phyloP scores from a whole-genome alignment of 306 rosid genomes.

The Fragaria ananassa region DNA sequence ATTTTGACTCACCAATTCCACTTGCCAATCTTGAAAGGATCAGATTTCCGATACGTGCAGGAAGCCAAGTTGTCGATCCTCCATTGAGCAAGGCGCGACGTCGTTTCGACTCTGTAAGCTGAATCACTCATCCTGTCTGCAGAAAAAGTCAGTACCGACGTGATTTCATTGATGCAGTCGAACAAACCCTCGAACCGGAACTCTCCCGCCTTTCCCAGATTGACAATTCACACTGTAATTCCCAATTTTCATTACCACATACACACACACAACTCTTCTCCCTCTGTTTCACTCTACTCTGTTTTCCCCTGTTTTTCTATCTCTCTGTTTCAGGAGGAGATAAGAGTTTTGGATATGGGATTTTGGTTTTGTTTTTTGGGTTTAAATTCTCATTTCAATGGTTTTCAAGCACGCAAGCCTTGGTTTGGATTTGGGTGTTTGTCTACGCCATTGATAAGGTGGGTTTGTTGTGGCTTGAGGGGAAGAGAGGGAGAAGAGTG shows the following conservation, averaged over 20 bases:
- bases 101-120: constrained; percentile 84
- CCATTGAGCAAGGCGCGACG: constrained; percentile 98
- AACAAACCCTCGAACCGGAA: constrained; percentile 70
- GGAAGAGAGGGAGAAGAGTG: neutral
- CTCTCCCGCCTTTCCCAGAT: constrained; percentile 97
- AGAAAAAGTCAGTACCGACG: constrained; percentile 64
- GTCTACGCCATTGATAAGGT: constrained; percentile 56
- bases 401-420: constrained; percentile 52
- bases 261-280: neutral
- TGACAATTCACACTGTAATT: constrained; percentile 34
- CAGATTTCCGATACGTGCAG: constrained; percentile 94
- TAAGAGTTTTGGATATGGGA: constrained; percentile 6
- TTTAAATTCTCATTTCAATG: constrained; percentile 12
- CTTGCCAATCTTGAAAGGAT: constrained; percentile 91
- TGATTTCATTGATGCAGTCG: constrained; percentile 95
- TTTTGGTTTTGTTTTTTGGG: neutral
- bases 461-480: constrained; percentile 14
- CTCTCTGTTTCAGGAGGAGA: neutral
- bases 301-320: constrained; percentile 2
- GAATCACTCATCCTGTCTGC: constrained; percentile 87
- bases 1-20: constrained; percentile 72
- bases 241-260: constrained; percentile 51
- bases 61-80: constrained; percentile 88
- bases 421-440: constrained; percentile 38
- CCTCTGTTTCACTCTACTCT: constrained; percentile 5